Conservation (phyloP, 208 protist species). For the Trypanosoma vivax region DNA sequence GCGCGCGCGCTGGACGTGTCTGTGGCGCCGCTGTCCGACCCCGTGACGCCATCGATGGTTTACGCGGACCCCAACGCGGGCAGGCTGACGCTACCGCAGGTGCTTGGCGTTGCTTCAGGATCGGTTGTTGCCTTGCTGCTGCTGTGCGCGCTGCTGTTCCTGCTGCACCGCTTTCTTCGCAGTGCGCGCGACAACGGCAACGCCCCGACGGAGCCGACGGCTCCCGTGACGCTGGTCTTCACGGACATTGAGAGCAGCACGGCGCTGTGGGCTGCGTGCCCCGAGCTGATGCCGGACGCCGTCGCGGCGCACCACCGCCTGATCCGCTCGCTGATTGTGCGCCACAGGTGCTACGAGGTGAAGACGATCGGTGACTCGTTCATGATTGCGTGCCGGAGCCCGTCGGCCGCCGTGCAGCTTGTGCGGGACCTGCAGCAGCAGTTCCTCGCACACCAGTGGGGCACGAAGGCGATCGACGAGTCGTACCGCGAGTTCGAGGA, state of each 20-base stretch:
- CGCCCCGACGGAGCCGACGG: constrained; percentile 31
- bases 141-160: background rate
- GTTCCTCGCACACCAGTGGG: constrained; percentile 38
- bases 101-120: constrained; percentile 27
- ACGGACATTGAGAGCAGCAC: constrained; percentile 80
- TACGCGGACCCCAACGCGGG: constrained; percentile 9
- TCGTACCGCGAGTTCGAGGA: constrained; percentile 39
- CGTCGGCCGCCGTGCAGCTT: background rate
- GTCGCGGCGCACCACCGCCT: constrained; percentile 50
- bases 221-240: constrained; percentile 61
- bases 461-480: constrained; percentile 24
- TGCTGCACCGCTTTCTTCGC: constrained; percentile 22
- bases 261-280: constrained; percentile 50
- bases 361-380: constrained; percentile 81
- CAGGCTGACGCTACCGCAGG: constrained; percentile 12
- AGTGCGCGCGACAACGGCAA: constrained; percentile 30
- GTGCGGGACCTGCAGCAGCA: background rate
- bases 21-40: background rate
- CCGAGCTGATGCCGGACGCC: constrained; percentile 49
- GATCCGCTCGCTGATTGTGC: constrained; percentile 45
- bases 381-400: background rate
- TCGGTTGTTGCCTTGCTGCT: constrained; percentile 3
- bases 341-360: constrained; percentile 70
- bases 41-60: constrained; percentile 29
- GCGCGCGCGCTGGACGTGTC: constrained; percentile 24